Percentiles rank a stretch among this genome's conserved stretches.
phyloP scores from a whole-genome alignment of 148 eudicot species.

The Cornus kousa region DNA sequence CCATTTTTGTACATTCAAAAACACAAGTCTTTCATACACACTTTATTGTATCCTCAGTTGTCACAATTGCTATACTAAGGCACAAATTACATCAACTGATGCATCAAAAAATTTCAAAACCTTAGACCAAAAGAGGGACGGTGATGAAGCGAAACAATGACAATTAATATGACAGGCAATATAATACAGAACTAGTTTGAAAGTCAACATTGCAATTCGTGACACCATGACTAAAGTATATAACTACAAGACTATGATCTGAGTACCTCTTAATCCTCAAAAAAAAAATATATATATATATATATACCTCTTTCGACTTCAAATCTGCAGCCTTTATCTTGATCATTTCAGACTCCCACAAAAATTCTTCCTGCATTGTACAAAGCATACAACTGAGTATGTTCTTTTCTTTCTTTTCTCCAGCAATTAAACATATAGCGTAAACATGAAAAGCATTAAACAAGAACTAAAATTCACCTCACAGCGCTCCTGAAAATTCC shows the following conservation, averaged over 20 bases:
- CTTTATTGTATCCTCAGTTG: background rate
- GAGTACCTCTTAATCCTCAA: background rate
- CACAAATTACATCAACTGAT: background rate
- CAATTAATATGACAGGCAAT: background rate
- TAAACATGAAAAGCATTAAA: conserved; percentile 6
- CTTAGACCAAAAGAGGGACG: background rate
- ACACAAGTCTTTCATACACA: background rate
- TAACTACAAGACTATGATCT: background rate
- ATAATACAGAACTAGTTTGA: background rate
- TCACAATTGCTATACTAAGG: background rate
- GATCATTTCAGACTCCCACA: conserved; percentile 94
- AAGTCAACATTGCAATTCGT: background rate
- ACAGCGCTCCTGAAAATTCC: conserved; percentile 94
- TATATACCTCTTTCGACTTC: conserved; percentile 91
- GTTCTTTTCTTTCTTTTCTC: background rate
- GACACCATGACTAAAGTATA: background rate
- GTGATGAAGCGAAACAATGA: background rate
- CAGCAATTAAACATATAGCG: conserved; percentile 1
- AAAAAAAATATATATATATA: too few relatives aligned
- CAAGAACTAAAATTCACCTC: conserved; percentile 50
- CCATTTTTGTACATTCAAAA: background rate
- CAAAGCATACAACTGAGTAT: background rate
- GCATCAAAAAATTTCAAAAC: background rate
- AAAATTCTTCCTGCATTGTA: conserved; percentile 77
- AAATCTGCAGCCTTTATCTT: conserved; percentile 97